Evolutionary conservation across 345 rosid genomes (phyloP), one percentile per base, ranked within the genome.

Genomic region (Camelina laxa): DNA sequence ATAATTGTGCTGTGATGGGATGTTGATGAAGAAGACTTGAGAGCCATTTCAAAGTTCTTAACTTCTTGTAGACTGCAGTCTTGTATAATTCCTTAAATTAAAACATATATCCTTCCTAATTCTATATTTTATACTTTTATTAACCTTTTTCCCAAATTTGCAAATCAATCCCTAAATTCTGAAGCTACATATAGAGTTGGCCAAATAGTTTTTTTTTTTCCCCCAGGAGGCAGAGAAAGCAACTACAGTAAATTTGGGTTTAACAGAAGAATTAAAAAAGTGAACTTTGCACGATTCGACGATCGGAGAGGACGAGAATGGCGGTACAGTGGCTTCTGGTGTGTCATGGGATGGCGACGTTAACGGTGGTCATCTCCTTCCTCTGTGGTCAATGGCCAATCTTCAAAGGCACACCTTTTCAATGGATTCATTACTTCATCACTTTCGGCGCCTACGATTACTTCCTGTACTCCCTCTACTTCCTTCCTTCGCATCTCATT

Each of bases 381-480:
- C 90, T 95, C 48, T 95, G 97, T 59, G 97, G 99, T n/a, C 96
- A 90, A 68, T 92, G 97, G 99, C 97, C 97, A 11, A 87, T 92
- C 85, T 91, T 91, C 77, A 83, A 82, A 27, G 85, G 87, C 81
- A 94, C 98, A 35, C 92, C 92, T 35, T 84, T 94, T 75, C 83
- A 87, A 60, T 75, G 83, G 79, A 79, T 89, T 85, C 89, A 90
- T 70, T 55, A 71, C 85, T 92, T 90, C 80, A 61, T 95, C 96
- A 90, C 99, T 65, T 88, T 78, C 66, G 97, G 97, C 54, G 93
- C 96, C 69, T 92, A 88, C 80, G 89, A 87, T 73, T 87, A 85
- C 87, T 83, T 92, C 74, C 83, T 86, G 97, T 91, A 84, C 58
- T 48, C 4, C 22, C 64, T 19, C 68, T 27, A 27, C 30, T 27